Evolutionary conservation across 176 grass and related monocot genomes (phyloP), one percentile per base, ranked within the genome.

Genomic region (Lolium rigidum): DNA sequence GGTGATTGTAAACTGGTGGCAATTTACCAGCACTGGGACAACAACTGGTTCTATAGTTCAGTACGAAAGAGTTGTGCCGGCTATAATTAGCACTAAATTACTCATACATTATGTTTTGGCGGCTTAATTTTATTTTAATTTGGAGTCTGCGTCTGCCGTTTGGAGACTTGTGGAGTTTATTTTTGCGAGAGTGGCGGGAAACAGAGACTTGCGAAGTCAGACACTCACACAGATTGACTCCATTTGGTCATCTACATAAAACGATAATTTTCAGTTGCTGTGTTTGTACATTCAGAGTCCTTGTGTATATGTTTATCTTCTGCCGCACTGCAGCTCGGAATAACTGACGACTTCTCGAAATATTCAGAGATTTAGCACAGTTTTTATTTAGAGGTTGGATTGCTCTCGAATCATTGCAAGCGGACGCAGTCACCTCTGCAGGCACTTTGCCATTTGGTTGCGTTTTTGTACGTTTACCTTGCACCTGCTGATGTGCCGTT

Each of bases 201-300:
- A 35, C 63, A 31, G 12, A 74, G 21, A 63, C 63, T 56, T 63
- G 3, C 50, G 17, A 17, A 70, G 43, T 87, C 50, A 70, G 67
- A 63, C 13, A 80, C 61, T 86, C 49, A 70, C 74, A 63, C 10
- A 80, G 70, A 76, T 84, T 76, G 87, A 84, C 84, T 70, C 79
- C 0, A 62, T 82, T 60, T 83, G 0, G 18, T 22, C 3, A 14
- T 21, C 10, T 54, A 54, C 3, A 13, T 35, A 5, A 52, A 50
- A 52, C 9, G 2, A 4, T 10, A 44, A 0, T 8, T 48, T 55
- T 58, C 6, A 72, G 4, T 73, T 39, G 48, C 9, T 68, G 55
- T 83, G 74, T 28, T 75, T 73, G 17, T 54, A 46, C 71, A 73
- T 61, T 37, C 48, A 38, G 52, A 18, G 20, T 60, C 6, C n/a